These are phyloP conservation scores for Dryas integrifolia DNA, from an alignment of 331 rosid genomes.

Conservation along the genomic window DNA sequence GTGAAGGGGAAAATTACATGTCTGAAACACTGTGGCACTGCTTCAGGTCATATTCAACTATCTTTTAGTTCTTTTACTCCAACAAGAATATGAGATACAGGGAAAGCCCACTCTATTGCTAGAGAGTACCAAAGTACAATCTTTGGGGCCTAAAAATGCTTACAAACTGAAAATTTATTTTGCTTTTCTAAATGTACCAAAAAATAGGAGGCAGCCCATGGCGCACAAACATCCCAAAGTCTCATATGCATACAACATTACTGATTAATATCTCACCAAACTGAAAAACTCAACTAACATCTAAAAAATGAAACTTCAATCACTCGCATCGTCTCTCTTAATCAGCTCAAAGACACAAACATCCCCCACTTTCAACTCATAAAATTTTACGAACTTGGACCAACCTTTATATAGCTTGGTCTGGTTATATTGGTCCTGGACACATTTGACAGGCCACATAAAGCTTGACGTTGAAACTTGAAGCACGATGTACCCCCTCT, in stretches of 20 bases:
- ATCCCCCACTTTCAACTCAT: slow-evolving; percentile 31
- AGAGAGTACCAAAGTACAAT: not conserved
- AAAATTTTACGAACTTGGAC: not conserved
- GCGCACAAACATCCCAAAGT: not conserved
- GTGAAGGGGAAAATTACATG: too few species aligned
- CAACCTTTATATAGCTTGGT: not conserved
- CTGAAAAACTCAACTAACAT: not conserved
- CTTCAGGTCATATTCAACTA: too few species aligned
- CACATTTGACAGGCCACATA: not conserved
- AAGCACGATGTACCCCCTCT: not conserved
- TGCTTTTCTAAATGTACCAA: not conserved
- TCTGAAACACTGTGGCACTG: too few species aligned
- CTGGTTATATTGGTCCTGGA: too few species aligned
- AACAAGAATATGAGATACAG: too few species aligned
- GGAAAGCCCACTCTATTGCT: not conserved
- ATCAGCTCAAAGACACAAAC: slow-evolving; percentile 38
- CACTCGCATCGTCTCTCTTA: not conserved
- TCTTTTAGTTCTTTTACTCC: too few species aligned
- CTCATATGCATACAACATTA: not conserved
- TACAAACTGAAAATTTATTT: not conserved
- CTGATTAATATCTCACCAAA: not conserved
- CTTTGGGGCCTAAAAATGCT: not conserved
- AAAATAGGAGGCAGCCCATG: not conserved
- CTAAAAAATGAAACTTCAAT: not conserved
- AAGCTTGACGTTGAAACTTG: not conserved